Base-by-base conservation (phyloP, 2,329 filamentous ascomycete species). In the Fusarium haematococcum region DNA sequence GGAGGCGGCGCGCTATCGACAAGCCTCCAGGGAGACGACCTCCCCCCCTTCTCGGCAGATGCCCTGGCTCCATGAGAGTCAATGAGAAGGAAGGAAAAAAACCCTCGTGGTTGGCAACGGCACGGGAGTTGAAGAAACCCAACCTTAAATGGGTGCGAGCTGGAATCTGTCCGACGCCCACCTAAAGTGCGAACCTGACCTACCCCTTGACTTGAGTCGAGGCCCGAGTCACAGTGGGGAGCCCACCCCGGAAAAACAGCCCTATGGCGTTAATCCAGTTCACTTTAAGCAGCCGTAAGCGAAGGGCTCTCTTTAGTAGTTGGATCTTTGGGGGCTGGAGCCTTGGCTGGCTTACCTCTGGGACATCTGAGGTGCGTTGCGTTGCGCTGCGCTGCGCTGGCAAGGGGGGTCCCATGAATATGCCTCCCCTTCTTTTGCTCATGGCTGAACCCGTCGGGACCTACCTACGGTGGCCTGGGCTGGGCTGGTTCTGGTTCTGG, bases 361-460 rank as follows among this genome's bases (percentile, higher is more conserved):
- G 30, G 25, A 10, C 30, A 37, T 23, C 43, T 25, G 23, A 37
- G 45, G n/a, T 45, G 61, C 25, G 25, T 14, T 48, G 20, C 20
- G 43, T 16, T 48, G 43, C 23, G 45, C 45, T 50, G 45, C 18
- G 43, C 48, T 52, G 48, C 48, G 27, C n/a, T 52, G 48, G 48
- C 48, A 52, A 52, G 48, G 48, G 45, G 27, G 48, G 48, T 52
- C 48, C 48, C 48, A 52, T 52, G 48, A 52, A 52, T 27, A 50
- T 43, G 48, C 27, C 35, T 62, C 62, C 43, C 52, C 56, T 45
- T 69, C 65, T 52, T 52, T 11, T 50, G 25, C 45, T 50, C 33
- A 73, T 67, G 56, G 69, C 68, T 74, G 71, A 74, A 74, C 35
- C 27, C 45, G 48, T 64, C 67, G 70, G 63, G 14, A 27, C 43